Evolutionary conservation across 306 rosid genomes (phyloP).

Genomic region (Mimosa pudica): DNA sequence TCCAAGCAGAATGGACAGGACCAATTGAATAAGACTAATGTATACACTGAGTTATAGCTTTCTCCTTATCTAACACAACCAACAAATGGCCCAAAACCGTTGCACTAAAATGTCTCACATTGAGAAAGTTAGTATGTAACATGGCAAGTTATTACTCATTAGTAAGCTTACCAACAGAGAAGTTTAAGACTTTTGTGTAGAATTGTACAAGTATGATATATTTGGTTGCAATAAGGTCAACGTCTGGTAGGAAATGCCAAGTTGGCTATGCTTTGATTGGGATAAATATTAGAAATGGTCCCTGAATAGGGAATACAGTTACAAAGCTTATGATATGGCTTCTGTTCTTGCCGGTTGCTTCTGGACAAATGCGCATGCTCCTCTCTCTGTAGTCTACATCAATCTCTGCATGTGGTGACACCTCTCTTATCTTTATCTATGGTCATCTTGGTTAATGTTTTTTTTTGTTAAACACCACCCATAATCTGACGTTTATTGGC

Average conservation of each 20-base stretch:
- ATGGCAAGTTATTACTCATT: not conserved
- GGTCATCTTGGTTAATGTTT: not conserved
- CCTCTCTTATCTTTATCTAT: slow-evolving; percentile 26
- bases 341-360: slow-evolving; percentile 8
- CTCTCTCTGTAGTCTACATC: slow-evolving; percentile 45
- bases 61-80: slow-evolving; percentile 14
- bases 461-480: too few relatives aligned
- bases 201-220: slow-evolving; percentile 23
- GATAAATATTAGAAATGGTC: slow-evolving; percentile 46
- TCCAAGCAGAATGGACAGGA: slow-evolving; percentile 28
- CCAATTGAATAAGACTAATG: slow-evolving; percentile 37
- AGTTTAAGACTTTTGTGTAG: slow-evolving; percentile 9
- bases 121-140: not conserved
- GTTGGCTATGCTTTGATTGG: slow-evolving; percentile 18
- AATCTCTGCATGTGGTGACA: slow-evolving; percentile 22
- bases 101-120: slow-evolving; percentile 5
- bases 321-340: not conserved
- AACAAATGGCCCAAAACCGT: slow-evolving; percentile 9
- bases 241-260: slow-evolving; percentile 38
- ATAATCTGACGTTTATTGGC: too few relatives aligned
- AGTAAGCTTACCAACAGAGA: slow-evolving; percentile 19
- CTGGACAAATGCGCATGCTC: slow-evolving; percentile 7
- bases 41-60: slow-evolving; percentile 13
- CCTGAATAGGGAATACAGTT: slow-evolving; percentile 25
- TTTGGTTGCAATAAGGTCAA: slow-evolving; percentile 37